Base-by-base conservation (phyloP, 2,329 filamentous ascomycete genomes). In the Akanthomyces muscarius region DNA sequence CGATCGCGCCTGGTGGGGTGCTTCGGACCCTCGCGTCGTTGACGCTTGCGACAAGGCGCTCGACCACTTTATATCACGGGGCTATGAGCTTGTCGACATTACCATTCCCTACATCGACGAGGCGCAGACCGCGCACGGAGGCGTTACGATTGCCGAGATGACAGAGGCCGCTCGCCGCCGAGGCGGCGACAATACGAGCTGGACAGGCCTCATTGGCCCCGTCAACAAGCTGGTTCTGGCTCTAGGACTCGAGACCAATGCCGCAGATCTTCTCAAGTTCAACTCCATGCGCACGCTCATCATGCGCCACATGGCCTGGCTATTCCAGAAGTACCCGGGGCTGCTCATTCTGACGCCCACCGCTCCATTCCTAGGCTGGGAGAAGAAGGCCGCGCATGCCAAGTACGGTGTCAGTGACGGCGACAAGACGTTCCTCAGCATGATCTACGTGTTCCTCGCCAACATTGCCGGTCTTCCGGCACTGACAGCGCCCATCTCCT, bases 401-500 rank as follows among this genome's bases (percentile, higher is more conserved):
- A 78, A 78, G n/a, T 87, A 92, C 69, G 93, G 93, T 2, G 79
- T 91, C 67, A 88, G 83, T 44, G 89, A 97, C 73, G 88, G 83
- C 0, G 92, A 95, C 72, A 80, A 77, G 65, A 87, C 86, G 18
- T 78, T 96, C n/a, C 80, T 84, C 30, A 90, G 85, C 71, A 96
- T 97, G 91, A 86, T 89, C 74, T 97, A 91, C 75, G 87, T 90
- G 18, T 96, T 90, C 84, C 76, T 96, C 42, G 89, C 92, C 7
- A 97, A 97, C 75, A 88, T 92, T 68, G 86, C 82, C 0, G 93
- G 93, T 0, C 87, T 88, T 55, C 93, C 93, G 0, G 86, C 90
- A 1, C 83, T 96, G 14, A 86, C 81, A 52, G 86, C 86, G 42
- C 92, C 93, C 0, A 86, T 90, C 13, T 92, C 91, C 0, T 96